Percentiles rank a stretch among this genome's conserved stretches.
These are phyloP conservation scores for Kandelia obovata DNA, from an alignment of 345 rosid genomes.

Conservation along the genomic window DNA sequence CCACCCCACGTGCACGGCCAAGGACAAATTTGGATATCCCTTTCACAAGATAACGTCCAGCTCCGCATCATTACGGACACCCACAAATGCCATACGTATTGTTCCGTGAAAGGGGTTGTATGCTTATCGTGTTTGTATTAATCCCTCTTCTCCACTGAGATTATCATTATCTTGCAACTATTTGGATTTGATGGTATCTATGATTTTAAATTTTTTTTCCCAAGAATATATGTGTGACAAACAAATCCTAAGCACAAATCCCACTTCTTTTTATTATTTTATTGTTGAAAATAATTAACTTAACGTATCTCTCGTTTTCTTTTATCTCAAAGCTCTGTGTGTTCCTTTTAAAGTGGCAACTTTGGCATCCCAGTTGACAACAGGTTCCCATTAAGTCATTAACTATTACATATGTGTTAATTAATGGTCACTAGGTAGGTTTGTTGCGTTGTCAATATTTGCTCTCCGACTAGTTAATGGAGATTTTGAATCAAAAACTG, in stretches of 20 bases:
- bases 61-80: conserved; percentile 3
- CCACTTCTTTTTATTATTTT: conserved; percentile 35
- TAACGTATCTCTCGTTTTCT: conserved; percentile 19
- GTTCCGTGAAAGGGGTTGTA: no score
- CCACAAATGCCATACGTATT: not conserved
- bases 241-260: conserved; percentile 54
- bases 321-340: not conserved
- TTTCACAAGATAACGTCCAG: conserved; percentile 17
- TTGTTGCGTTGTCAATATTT: not conserved
- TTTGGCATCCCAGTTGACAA: conserved; percentile 17
- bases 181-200: not conserved
- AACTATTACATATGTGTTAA: not conserved
- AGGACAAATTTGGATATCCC: conserved; percentile 35
- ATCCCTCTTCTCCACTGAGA: conserved; percentile 31
- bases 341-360: not conserved
- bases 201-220: not conserved
- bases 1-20: conserved; percentile 46
- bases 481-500: not conserved
- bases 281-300: conserved; percentile 19
- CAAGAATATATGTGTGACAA: not conserved
- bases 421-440: not conserved
- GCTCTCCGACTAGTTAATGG: no score
- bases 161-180: not conserved
- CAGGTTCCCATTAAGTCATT: not conserved
- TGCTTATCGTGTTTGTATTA: not conserved